Evolutionary conservation across 768 basidiomycete genomes (phyloP).

Genomic region (Tricholomella constricta): DNA sequence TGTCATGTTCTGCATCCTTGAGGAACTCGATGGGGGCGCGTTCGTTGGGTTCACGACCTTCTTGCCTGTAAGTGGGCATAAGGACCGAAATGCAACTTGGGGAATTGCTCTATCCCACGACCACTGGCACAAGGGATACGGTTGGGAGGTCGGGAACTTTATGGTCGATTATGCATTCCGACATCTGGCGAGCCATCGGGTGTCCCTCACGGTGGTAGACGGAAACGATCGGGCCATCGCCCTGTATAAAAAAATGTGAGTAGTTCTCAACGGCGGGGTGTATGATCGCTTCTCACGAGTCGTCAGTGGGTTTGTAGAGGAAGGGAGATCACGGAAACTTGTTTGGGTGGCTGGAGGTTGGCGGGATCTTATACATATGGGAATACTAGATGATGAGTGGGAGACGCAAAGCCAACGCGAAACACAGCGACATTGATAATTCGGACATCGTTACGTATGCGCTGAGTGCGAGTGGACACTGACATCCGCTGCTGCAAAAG

Average conservation of each 20-base stretch:
- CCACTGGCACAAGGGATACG: conserved; percentile 44
- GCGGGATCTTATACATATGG: conserved; percentile 24
- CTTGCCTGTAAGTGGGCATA: conserved; percentile 7
- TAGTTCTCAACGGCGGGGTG: background rate
- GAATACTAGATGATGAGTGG: conserved; percentile 28
- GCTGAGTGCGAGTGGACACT: too few species aligned
- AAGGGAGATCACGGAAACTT: conserved; percentile 22
- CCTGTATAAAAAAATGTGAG: conserved; percentile 46
- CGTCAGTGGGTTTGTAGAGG: conserved; percentile 23
- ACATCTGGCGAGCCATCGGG: conserved; percentile 39
- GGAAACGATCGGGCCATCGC: conserved; percentile 39
- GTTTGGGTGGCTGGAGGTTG: conserved; percentile 22
- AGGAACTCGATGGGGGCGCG: conserved; percentile 5
- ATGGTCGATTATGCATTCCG: conserved; percentile 42
- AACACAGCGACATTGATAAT: too few species aligned
- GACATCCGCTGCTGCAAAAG: too few species aligned
- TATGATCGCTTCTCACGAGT: background rate
- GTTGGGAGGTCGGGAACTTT: conserved; percentile 41
- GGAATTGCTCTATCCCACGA: conserved; percentile 12
- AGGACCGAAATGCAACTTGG: conserved; percentile 17
- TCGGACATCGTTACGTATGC: too few species aligned
- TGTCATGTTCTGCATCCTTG: conserved; percentile 18
- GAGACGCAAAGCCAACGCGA: too few species aligned
- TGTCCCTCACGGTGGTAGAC: conserved; percentile 41
- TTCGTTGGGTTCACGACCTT: conserved; percentile 15